Evolutionary conservation across 345 rosid genomes (phyloP), one percentile per base, ranked within the genome.

Genomic region (Moricandia moricandioides): DNA sequence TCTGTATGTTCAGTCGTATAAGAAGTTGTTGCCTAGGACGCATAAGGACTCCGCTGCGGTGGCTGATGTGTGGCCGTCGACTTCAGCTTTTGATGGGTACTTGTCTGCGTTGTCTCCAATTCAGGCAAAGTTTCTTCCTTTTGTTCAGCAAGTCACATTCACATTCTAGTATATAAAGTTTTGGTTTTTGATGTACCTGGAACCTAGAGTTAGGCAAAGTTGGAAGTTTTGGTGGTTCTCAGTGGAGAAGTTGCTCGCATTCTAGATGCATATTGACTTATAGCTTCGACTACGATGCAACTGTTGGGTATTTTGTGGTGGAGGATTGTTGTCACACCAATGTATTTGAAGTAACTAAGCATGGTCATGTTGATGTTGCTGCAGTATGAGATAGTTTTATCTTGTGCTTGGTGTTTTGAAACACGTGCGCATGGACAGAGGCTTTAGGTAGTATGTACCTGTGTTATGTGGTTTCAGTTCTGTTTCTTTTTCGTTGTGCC

Each of bases 11-110:
- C 99, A 96, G 73, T 96, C 99, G 29, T 96, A 92, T 71, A 96
- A 92, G 88, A 91, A 84, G 85, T 71, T 96, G 79, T 70, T 88
- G 72, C 99, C 98, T 2, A 87, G 97, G 79, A 75, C 98, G 71
- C 96, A 96, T 57, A 96, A 89, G 84, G 99, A 96, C 70, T 83
- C 99, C 5, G 97, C 94, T 0, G 80, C 99, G 2, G 95, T 96
- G 14, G 97, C 98, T 4, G 99, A 96, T 76, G 98, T 92, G 0
- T 96, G 99, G 99, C 99, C 99, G 3, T 96, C 99, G n/a, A 92
- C 96, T 31, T 96, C 99, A 3, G 99, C 99, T 24, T 96, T 96
- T 72, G 99, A 96, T 64, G 98, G 98, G 2, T 92, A 87, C 81
- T 76, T 96, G 78, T 96, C 99, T 4, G 99, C 98, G 26, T 77